Evolutionary conservation across 345 rosid genomes (phyloP).

Genomic region (Gossypium bickii): DNA sequence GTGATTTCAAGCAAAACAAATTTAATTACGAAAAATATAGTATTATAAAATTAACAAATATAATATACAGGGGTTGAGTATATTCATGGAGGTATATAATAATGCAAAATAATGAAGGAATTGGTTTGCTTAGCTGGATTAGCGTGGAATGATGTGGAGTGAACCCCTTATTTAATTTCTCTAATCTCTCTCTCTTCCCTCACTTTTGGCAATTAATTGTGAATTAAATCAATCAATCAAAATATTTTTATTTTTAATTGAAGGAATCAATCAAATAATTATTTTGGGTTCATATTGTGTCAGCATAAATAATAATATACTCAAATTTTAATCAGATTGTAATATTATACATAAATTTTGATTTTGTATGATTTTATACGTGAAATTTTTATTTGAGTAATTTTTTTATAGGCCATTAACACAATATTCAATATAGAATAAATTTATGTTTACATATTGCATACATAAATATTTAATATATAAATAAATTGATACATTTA

Average conservation of each 20-base stretch:
- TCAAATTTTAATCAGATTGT: too few species aligned
- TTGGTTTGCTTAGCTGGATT: constrained; percentile 27
- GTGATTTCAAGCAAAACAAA: not conserved
- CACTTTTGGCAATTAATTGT: not conserved
- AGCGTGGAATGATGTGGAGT: constrained; percentile 13
- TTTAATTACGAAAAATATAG: not conserved
- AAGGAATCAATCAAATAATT: not conserved
- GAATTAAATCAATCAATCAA: not conserved
- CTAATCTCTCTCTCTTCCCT: not conserved
- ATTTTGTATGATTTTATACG: too few species aligned
- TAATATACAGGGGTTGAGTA: not conserved
- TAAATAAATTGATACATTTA: too few species aligned
- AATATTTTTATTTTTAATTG: too few species aligned
- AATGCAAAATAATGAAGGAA: not conserved
- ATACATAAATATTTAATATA: too few species aligned
- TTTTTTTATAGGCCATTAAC: too few species aligned
- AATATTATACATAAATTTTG: too few species aligned
- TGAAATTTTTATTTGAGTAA: too few species aligned
- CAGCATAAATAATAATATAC: not conserved
- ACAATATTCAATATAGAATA: too few species aligned
- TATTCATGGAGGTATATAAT: not conserved
- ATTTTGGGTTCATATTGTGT: not conserved
- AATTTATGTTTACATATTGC: too few species aligned
- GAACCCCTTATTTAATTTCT: not conserved
- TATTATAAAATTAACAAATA: not conserved